Base-by-base conservation (phyloP, 2,329 filamentous ascomycete species). In the Paramyrothecium roridum region DNA sequence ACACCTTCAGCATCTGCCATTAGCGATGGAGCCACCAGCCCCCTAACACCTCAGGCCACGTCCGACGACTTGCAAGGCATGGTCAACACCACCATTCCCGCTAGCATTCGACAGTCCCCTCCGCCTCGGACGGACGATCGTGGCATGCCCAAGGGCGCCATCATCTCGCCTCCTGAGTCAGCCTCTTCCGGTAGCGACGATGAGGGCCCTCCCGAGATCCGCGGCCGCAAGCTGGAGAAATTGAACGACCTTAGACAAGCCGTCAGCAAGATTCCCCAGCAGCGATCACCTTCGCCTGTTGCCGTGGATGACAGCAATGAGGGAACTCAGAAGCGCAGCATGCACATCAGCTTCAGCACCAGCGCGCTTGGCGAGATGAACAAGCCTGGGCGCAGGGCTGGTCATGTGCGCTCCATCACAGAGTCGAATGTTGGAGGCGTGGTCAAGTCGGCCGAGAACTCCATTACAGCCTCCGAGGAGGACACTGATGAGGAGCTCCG, bases 111-210 rank as follows among this genome's bases (percentile, higher is more conserved):
- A 64, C 90, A 93, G 71, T 96, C 92, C 50, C 91, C 91, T 17
- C 88, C 90, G n/a, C 90, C 91, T 19, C 74, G 91, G 59, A 90
- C 86, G 59, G 86, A 91, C 74, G 82, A 78, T 23, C 72, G 85
- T 57, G 77, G 84, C 60, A 95, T 96, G 71, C 91, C 92, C 46
- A 84, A 85, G 59, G 91, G 91, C 58, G 92, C 91, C 59, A 85
- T 96, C 63, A 90, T 96, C 56, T 97, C 93, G 1, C 93, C 93
- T 37, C 93, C 93, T 11, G 93, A 97, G 65, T 96, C 93, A 34
- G 82, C 83, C 8, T 82, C 84, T 43, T 89, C 88, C 61, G 93
- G 88, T 23, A 92, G 93, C 71, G 93, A 96, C 69, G 91, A 96
- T 63, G 91, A 96, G 66, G 86, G 84, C 63, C 74, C 64, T 22